A percentile compares a stretch with the other conserved stretches of the same genome.
Conservation (phyloP, 495 filamentous ascomycete species). For the Xylaria telfairii region DNA sequence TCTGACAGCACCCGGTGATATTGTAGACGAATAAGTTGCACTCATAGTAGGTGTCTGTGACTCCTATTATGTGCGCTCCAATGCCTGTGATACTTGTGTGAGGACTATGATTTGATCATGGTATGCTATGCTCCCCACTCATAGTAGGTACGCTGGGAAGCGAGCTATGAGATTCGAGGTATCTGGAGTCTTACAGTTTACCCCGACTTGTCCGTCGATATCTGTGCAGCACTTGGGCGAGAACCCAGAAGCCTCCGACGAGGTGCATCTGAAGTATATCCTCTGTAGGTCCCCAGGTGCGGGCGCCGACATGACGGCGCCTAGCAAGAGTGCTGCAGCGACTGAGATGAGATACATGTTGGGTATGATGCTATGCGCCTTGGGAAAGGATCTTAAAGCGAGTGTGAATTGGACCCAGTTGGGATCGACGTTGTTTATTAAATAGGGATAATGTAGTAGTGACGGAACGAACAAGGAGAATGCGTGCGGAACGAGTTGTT, state of each 20-base stretch:
- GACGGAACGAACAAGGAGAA: neutral
- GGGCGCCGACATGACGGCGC: conserved; percentile 29
- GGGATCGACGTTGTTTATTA: neutral
- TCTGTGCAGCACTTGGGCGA: conserved; percentile 37
- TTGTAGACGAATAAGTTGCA: conserved; percentile 42
- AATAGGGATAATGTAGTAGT: neutral
- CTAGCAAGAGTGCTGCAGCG: conserved; percentile 22
- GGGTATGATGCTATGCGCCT: neutral
- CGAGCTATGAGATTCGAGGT: neutral
- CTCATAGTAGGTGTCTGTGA: conserved; percentile 34
- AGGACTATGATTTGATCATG: neutral
- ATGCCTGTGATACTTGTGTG: conserved; percentile 27
- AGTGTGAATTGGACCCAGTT: neutral
- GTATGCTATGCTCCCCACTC: neutral
- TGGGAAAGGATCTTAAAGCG: conserved; percentile 1
- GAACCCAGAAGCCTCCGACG: conserved; percentile 30
- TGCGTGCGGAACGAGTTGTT: neutral
- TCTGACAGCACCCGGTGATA: conserved; percentile 41
- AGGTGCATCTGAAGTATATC: conserved; percentile 35
- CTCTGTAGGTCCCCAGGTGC: conserved; percentile 6
- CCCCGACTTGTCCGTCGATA: conserved; percentile 38
- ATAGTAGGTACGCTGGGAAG: neutral
- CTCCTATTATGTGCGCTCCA: conserved; percentile 35
- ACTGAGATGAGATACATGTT: conserved; percentile 21
- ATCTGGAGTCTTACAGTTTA: conserved; percentile 35